Percentiles rank a stretch among this genome's conserved stretches.
These are phyloP conservation scores for Taxawa tesnikishii DNA, from an alignment of 2,329 filamentous ascomycete genomes.

Conservation along the genomic window DNA sequence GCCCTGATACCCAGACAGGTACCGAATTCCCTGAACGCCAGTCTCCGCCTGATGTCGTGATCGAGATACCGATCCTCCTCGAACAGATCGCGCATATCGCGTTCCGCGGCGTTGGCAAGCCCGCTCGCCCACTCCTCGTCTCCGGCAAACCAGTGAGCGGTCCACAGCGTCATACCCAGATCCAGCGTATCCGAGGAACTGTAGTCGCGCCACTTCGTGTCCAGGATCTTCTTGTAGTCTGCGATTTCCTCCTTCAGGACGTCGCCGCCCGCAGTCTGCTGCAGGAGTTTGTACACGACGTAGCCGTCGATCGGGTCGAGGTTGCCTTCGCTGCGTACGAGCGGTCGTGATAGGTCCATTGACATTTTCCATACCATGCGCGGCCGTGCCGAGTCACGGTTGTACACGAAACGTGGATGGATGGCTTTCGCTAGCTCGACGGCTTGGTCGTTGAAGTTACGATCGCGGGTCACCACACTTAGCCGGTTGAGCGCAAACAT, in stretches of 20 bases:
- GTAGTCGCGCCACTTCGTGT: slow-evolving; percentile 28
- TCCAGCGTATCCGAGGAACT: slow-evolving; percentile 41
- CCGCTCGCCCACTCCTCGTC: slow-evolving; percentile 36
- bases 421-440: slow-evolving; percentile 40
- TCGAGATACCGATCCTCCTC: slow-evolving; percentile 6
- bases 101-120: slow-evolving; percentile 6
- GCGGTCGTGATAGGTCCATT: slow-evolving; percentile 32
- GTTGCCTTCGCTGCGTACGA: slow-evolving; percentile 42
- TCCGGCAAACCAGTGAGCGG: slow-evolving; percentile 36
- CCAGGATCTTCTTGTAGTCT: slow-evolving; percentile 39
- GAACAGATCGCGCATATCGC: slow-evolving; percentile 8
- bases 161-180: slow-evolving; percentile 48
- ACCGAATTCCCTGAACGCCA: slow-evolving; percentile 14
- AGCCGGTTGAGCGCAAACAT: slow-evolving; percentile 50
- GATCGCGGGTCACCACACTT: slow-evolving; percentile 33
- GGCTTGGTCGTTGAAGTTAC: slow-evolving; percentile 37
- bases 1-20: slow-evolving; percentile 11
- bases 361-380: slow-evolving; percentile 46
- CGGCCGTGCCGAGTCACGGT: slow-evolving; percentile 19
- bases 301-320: slow-evolving; percentile 45
- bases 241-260: slow-evolving; percentile 37
- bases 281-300: slow-evolving; percentile 37
- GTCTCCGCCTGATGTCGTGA: slow-evolving; percentile 1
- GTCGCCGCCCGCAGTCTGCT: slow-evolving; percentile 21
- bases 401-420: slow-evolving; percentile 39